Evolutionary conservation across 768 basidiomycete species (phyloP), one percentile per base, ranked within the genome.

Genomic region (Dioszegia crocea): DNA sequence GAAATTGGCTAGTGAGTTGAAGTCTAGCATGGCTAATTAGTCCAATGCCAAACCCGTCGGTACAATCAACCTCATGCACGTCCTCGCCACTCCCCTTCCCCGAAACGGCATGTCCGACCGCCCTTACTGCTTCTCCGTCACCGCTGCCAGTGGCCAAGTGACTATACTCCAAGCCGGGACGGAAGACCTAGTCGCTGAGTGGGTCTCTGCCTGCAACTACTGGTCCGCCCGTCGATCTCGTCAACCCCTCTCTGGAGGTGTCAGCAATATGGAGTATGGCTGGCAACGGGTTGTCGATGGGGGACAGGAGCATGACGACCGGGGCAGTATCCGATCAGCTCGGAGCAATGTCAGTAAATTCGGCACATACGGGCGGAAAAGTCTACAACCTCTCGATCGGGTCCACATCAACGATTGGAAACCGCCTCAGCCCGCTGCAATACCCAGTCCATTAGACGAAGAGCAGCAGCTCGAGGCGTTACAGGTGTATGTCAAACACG

Each of bases 91-190:
- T 69, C 82, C 87, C 2, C 78, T 98, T 46, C 93, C 94, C 1
- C 86, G 89, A 0, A 91, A 92, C 0, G 93, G 94, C 29, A 96
- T 96, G 79, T 90, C 87, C 71, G 86, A 90, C 71, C 85, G 94
- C 19, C 92, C 94, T 4, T 83, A 94, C 72, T 96, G 92, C 76
- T 94, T 99, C 86, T 91, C 91, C 11, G 80, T 99, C 47, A 91
- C 91, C 0, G 81, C 93, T 54, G 81, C 93, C 5, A 85, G 85
- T 65, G 91, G 92, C 10, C 90, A 86, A 2, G 88, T 91, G n/a
- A 94, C 87, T 77, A 96, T 97, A 80, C 96, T 96, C 82, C 96
- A 99, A 77, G 91, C 94, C 1, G 96, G 96, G 1, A 99, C 96
- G 3, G 94, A 96, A 70, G 94, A 97, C 66, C 84, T 99, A n/a